Base-by-base conservation (phyloP, 176 grass and related monocot species). In the Phyllostachys edulis region DNA sequence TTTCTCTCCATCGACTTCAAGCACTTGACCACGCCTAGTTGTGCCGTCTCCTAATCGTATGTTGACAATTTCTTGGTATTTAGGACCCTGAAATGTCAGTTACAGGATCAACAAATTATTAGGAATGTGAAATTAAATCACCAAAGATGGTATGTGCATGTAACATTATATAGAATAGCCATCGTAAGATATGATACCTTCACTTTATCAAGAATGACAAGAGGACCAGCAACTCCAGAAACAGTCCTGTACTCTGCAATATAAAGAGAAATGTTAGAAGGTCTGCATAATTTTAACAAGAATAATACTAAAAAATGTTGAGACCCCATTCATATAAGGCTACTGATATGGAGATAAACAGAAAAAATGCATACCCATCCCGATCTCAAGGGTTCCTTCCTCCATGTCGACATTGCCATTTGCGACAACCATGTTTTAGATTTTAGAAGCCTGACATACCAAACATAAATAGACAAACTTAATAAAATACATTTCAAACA, bases 31-130 rank as follows among this genome's bases (percentile, higher is more conserved):
- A 83, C 90, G 90, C 81, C 92, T 85, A 57, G 81, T 92, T 42
- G 90, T 88, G 50, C 92, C 90, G 83, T 94, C 87, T 85, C 92
- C 92, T 41, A 94, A 78, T 37, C 87, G 82, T 62, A 94, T 94
- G 82, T 94, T 94, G 32, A 94, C 90, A 80, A 94, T 94, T 79
- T 94, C 92, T 79, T 92, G 92, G 73, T 94, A 94, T 77, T 92
- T 94, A 39, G 87, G 92, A n/a, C 92, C 92, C 92, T 94, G 85
- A 79, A 94, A 74, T 38, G 37, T 36, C 17, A 49, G 6, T 21
- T 36, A 5, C 16, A 60, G 9, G 63, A 60, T 79, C 9, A 20
- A 71, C 18, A 69, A 39, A 56, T 27, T 69, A 69, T 55, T 71
- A 32, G 27, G 23, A 46, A 78, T n/a, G 67, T 44, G 67, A 23